Percentiles rank a stretch among this genome's conserved stretches.
Evolutionary conservation across 306 rosid species (phyloP).

Genomic region (Acacia confusa): DNA sequence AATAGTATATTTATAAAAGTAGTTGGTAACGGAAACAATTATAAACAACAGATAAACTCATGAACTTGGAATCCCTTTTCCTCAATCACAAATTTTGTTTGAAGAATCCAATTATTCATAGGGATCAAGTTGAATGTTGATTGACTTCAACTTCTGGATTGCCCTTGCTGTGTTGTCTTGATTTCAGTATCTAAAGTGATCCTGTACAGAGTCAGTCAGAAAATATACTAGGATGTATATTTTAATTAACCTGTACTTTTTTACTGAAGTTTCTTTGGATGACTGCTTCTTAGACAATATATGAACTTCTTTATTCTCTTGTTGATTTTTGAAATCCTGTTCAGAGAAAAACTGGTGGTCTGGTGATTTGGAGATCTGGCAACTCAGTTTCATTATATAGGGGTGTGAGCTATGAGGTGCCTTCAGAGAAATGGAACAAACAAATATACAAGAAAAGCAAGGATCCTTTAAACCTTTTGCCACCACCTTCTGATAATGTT

Average conservation of each 20-base stretch:
- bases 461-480: slow-evolving; percentile 38
- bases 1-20: background rate
- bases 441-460: slow-evolving; percentile 45
- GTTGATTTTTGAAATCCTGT: slow-evolving; percentile 32
- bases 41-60: background rate
- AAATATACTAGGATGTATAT: background rate
- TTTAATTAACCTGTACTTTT: background rate
- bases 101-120: slow-evolving; percentile 3
- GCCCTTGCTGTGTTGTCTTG: background rate
- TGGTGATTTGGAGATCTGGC: slow-evolving; percentile 98
- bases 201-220: background rate
- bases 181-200: background rate
- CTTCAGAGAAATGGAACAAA: slow-evolving; percentile 60
- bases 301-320: slow-evolving; percentile 20
- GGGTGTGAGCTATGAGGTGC: slow-evolving; percentile 91
- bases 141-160: background rate
- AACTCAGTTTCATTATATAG: slow-evolving; percentile 88
- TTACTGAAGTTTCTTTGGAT: background rate
- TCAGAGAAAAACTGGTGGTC: slow-evolving; percentile 97
- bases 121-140: slow-evolving; percentile 16
- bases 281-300: slow-evolving; percentile 1
- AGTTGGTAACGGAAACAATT: background rate
- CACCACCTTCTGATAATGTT: slow-evolving; percentile 35
- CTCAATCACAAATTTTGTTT: slow-evolving; percentile 2
- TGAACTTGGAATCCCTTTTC: slow-evolving; percentile 12